Evolutionary conservation across 306 rosid genomes (phyloP).

Genomic region (Lagenaria siceraria): DNA sequence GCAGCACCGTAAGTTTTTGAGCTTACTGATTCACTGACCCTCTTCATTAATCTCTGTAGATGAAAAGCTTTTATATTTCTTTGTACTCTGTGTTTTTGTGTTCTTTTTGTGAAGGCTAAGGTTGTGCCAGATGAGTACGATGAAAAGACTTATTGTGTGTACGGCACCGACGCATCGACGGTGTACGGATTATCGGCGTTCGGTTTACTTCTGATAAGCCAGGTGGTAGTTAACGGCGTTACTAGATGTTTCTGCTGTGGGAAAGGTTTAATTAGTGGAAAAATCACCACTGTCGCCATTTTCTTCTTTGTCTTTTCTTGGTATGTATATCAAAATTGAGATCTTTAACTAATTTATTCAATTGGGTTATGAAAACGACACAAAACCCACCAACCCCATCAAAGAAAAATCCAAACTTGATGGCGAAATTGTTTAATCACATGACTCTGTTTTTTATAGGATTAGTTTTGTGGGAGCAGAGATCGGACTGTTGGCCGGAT

Average conservation of each 20-base stretch:
- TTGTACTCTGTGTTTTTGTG: background rate
- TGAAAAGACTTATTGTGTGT: slow-evolving; percentile 44
- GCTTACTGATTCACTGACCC: background rate
- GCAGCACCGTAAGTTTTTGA: slow-evolving; percentile 36
- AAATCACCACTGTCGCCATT: slow-evolving; percentile 47
- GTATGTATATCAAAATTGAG: slow-evolving; percentile 10
- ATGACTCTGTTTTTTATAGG: slow-evolving; percentile 25
- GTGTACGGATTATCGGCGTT: slow-evolving; percentile 71
- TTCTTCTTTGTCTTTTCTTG: slow-evolving; percentile 70
- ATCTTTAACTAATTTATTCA: background rate
- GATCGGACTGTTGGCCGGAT: slow-evolving; percentile 86
- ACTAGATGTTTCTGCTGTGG: slow-evolving; percentile 92
- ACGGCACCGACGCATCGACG: slow-evolving; percentile 82
- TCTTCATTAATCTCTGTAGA: background rate
- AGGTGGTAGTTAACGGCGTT: slow-evolving; percentile 46
- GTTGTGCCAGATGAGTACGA: slow-evolving; percentile 71
- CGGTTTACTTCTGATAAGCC: slow-evolving; percentile 52
- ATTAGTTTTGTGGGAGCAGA: slow-evolving; percentile 74
- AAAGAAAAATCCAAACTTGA: background rate
- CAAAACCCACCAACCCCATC: background rate
- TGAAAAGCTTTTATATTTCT: background rate
- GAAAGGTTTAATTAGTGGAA: slow-evolving; percentile 62
- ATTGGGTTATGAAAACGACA: background rate
- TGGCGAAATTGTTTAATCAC: background rate
- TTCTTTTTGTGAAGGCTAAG: slow-evolving; percentile 31